phyloP scores from a whole-genome alignment of 1,284 basidiomycete genomes.

The Vanrija sp. region DNA sequence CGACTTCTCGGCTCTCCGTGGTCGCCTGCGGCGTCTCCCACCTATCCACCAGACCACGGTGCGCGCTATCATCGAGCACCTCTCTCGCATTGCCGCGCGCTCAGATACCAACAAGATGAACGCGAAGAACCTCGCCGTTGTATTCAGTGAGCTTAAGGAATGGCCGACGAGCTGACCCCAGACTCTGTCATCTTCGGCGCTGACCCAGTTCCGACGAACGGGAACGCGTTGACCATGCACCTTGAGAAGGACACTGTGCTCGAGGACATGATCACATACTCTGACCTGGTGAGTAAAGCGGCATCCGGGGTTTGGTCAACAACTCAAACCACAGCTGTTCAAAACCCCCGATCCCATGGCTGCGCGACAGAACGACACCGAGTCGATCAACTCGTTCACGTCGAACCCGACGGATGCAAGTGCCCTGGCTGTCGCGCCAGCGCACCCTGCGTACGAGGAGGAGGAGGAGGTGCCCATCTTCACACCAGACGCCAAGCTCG shows the following conservation, averaged over 20 bases:
- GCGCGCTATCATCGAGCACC: slow-evolving; percentile 80
- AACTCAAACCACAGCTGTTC: no score
- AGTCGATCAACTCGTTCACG: not conserved
- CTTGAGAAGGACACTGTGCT: slow-evolving; percentile 76
- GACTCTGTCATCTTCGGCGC: slow-evolving; percentile 77
- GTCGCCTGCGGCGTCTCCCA: slow-evolving; percentile 78
- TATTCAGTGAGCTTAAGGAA: slow-evolving; percentile 57
- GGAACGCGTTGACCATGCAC: slow-evolving; percentile 67
- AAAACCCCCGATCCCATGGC: no score
- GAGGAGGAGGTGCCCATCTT: slow-evolving; percentile 37
- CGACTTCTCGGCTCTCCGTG: slow-evolving; percentile 67
- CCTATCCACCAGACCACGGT: slow-evolving; percentile 85
- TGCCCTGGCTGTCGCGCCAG: not conserved
- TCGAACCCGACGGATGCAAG: not conserved
- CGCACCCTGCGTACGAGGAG: not conserved
- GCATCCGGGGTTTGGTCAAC: not conserved
- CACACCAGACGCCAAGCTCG: slow-evolving; percentile 66
- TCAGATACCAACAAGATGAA: slow-evolving; percentile 80
- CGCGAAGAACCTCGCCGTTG: slow-evolving; percentile 78
- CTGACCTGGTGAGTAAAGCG: slow-evolving; percentile 39
- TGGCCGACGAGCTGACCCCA: slow-evolving; percentile 3
- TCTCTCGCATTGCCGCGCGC: slow-evolving; percentile 68
- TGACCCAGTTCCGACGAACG: slow-evolving; percentile 72
- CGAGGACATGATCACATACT: slow-evolving; percentile 77
- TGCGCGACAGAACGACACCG: not conserved